phyloP scores from a whole-genome alignment of 352 stramenopile genomes.

The Peronospora belbahrii region DNA sequence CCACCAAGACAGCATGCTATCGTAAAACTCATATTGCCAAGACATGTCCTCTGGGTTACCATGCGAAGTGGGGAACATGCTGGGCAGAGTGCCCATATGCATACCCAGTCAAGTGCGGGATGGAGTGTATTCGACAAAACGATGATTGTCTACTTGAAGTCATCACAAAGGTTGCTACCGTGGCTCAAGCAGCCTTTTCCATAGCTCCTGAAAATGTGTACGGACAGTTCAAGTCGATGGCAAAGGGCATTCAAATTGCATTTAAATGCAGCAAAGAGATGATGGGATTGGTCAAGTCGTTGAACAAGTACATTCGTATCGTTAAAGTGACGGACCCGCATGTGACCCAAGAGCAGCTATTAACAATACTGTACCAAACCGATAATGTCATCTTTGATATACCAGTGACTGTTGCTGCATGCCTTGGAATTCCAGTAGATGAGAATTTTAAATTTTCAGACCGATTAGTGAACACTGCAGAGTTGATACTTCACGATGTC shows the following conservation, averaged over 20 bases:
- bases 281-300: conserved; percentile 25
- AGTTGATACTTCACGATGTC: conserved; percentile 32
- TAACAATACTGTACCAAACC: conserved; percentile 35
- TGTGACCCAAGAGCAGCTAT: conserved; percentile 28
- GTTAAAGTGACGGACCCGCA: conserved; percentile 26
- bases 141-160: conserved; percentile 33
- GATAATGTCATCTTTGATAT: conserved; percentile 43
- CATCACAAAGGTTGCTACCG: conserved; percentile 23
- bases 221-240: conserved; percentile 25
- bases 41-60: conserved; percentile 24
- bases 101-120: conserved; percentile 33
- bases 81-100: conserved; percentile 33
- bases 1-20: conserved; percentile 26
- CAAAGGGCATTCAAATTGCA: conserved; percentile 21
- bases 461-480: conserved; percentile 30
- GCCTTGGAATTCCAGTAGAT: conserved; percentile 25
- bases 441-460: conserved; percentile 24
- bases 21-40: conserved; percentile 29
- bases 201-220: conserved; percentile 21
- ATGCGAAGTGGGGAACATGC: conserved; percentile 26
- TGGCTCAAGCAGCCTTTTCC: conserved; percentile 22
- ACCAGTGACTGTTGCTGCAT: conserved; percentile 34
- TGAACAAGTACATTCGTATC: conserved; percentile 29
- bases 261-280: conserved; percentile 36
- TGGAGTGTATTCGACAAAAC: conserved; percentile 41